Evolutionary conservation across 768 basidiomycete genomes (phyloP), one percentile per base, ranked within the genome.

Genomic region (Baorangia bicolor): DNA sequence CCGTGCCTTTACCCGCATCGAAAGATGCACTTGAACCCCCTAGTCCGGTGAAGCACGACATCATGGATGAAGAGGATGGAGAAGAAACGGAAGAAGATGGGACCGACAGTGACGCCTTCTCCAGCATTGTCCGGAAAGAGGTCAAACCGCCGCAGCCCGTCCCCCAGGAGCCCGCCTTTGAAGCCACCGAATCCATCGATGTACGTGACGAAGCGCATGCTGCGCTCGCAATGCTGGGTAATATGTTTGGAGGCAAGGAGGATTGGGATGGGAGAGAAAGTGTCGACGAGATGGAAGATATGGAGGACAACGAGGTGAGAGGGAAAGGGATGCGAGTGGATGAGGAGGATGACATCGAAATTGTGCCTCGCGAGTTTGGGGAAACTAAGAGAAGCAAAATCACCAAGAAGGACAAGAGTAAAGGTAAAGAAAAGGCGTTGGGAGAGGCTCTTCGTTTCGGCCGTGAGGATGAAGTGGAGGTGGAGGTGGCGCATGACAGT

Each of bases 191-290:
- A 14, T 6, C n/a, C 14, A 37, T 41, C 12, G 39, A 57, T 42
- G 14, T 66, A 40, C 51, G 47, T 20, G 52, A 54, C 12, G 67
- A 69, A 52, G 48, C 57, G 13, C 40, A 55, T 20, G 27, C 58
- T 50, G 49, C 60, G 6, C 60, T 69, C 21, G 31, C 58, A 6
- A 72, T 89, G 18, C 70, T 88, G 0, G 65, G 74, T 7, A 76
- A 79, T 1, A 69, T 90, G 34, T 88, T 88, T 45, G 83, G 76
- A 1, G 73, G 70, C 18, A 73, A 74, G 13, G 76, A 76, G 5
- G 78, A 85, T 8, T 89, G 88, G 88, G 77, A 76, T 3, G 85
- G 81, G 7, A 68, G 69, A 23, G 87, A 88, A 65, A 82, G 78
- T 55, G 69, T 82, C 4, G 81, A 82, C 1, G 86, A 85, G 27